These are phyloP conservation scores for Pezicula radicicola DNA, from an alignment of 2,329 filamentous ascomycete genomes.

Conservation along the genomic window DNA sequence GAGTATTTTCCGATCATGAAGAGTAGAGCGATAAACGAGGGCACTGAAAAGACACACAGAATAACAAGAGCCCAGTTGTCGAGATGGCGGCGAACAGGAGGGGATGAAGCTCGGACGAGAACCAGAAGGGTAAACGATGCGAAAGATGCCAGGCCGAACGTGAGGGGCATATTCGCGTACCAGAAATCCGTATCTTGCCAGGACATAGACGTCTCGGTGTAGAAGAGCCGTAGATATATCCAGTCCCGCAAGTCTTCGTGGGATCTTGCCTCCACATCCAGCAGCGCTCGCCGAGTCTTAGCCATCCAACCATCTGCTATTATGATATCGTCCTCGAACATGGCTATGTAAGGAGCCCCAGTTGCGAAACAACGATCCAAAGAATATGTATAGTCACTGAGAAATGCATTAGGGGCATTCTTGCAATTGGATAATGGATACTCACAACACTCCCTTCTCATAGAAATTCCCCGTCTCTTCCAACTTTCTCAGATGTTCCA, in stretches of 20 bases:
- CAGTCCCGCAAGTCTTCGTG: conserved; percentile 6
- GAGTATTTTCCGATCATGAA: conserved; percentile 17
- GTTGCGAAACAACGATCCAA: conserved; percentile 26
- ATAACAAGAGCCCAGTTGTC: conserved; percentile 1
- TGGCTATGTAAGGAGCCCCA: conserved; percentile 28
- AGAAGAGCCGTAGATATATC: conserved; percentile 20
- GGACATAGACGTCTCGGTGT: conserved; percentile 12
- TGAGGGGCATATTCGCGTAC: conserved; percentile 9
- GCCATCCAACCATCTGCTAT: conserved; percentile 33
- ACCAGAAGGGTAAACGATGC: background rate
- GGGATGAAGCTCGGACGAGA: background rate
- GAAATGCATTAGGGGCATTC: background rate
- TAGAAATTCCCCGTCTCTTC: conserved; percentile 25
- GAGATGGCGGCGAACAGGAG: background rate
- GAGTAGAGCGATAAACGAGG: conserved; percentile 9
- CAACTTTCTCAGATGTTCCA: conserved; percentile 19
- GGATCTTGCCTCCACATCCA: conserved; percentile 7
- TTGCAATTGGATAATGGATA: background rate
- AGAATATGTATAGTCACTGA: conserved; percentile 29
- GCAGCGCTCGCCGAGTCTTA: conserved; percentile 19
- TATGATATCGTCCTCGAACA: conserved; percentile 35
- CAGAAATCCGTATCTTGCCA: conserved; percentile 11
- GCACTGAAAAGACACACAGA: conserved; percentile 7
- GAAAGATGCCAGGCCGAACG: background rate
- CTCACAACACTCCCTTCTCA: conserved; percentile 30